Conservation (phyloP, 768 basidiomycete species). For the Serendipita sp. region DNA sequence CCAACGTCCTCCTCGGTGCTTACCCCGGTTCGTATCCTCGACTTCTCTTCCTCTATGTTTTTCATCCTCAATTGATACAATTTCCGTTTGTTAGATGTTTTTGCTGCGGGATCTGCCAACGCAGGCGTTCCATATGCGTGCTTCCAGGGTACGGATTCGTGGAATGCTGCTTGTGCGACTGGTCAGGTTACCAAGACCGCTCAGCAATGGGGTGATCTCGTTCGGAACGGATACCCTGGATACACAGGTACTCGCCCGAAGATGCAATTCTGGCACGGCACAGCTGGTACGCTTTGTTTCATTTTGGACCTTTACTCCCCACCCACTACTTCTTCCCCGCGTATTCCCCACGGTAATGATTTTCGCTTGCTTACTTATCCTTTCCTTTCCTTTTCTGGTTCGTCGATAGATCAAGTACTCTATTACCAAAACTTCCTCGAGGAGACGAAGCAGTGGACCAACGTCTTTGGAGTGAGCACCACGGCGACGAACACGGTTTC, state of each 20-base stretch:
- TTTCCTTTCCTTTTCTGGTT: too few species aligned
- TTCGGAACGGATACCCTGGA: slow-evolving; percentile 2
- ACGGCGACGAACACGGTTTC: neutral
- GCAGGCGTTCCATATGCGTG: slow-evolving; percentile 1
- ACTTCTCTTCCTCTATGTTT: neutral
- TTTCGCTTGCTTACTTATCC: too few species aligned
- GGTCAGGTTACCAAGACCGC: neutral
- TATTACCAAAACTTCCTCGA: neutral
- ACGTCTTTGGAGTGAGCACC: slow-evolving; percentile 1
- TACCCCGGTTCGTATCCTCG: neutral
- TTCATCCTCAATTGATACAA: neutral
- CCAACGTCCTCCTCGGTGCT: slow-evolving; percentile 4
- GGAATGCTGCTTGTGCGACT: neutral
- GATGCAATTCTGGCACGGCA: slow-evolving; percentile 7
- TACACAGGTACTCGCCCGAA: neutral
- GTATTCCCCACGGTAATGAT: too few species aligned
- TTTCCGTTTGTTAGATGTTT: neutral
- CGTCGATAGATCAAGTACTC: neutral
- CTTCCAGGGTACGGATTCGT: slow-evolving; percentile 1
- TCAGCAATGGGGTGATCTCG: neutral
- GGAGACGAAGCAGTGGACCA: slow-evolving; percentile 6
- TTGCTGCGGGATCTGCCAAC: slow-evolving; percentile 4
- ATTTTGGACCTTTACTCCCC: neutral
- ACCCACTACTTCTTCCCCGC: too few species aligned
- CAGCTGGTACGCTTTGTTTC: neutral